These are phyloP conservation scores for Xylaria digitata DNA, from an alignment of 2,329 filamentous ascomycete species.

Conservation along the genomic window DNA sequence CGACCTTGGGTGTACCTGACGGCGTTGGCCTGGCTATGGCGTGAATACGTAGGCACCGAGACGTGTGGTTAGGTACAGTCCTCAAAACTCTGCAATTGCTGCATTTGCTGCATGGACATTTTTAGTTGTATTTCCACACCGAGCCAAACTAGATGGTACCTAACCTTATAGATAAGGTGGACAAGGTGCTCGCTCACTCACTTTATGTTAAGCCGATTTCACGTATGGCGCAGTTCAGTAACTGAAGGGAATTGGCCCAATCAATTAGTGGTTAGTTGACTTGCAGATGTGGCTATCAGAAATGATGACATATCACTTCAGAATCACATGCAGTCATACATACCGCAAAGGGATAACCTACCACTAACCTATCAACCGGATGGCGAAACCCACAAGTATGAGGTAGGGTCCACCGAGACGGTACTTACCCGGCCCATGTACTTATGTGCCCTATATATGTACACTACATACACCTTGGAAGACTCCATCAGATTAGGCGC, in stretches of 20 bases:
- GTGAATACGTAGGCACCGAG: not conserved
- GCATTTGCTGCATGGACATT: not conserved
- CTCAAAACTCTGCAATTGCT: not conserved
- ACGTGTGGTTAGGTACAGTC: not conserved
- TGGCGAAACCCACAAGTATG: conserved; percentile 3
- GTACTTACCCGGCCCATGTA: not conserved
- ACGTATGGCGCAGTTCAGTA: no score
- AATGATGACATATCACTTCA: conserved; percentile 16
- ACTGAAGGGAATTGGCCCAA: no score
- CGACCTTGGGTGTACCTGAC: no score
- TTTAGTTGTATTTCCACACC: no score
- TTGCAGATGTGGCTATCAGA: no score
- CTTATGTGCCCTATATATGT: not conserved
- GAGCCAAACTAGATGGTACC: no score
- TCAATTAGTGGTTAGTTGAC: no score
- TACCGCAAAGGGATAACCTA: not conserved
- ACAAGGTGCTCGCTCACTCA: no score
- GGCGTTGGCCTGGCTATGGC: no score
- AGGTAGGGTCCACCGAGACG: not conserved
- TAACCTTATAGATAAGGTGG: no score
- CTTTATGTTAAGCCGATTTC: no score
- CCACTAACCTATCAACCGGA: not conserved
- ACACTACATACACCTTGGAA: no score
- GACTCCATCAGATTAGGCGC: not conserved
- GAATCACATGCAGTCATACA: conserved; percentile 12